Percentiles rank a stretch among this genome's conserved stretches.
These are phyloP conservation scores for Lachancea lanzarotensis DNA, from an alignment of 805 yeast species.

Conservation along the genomic window DNA sequence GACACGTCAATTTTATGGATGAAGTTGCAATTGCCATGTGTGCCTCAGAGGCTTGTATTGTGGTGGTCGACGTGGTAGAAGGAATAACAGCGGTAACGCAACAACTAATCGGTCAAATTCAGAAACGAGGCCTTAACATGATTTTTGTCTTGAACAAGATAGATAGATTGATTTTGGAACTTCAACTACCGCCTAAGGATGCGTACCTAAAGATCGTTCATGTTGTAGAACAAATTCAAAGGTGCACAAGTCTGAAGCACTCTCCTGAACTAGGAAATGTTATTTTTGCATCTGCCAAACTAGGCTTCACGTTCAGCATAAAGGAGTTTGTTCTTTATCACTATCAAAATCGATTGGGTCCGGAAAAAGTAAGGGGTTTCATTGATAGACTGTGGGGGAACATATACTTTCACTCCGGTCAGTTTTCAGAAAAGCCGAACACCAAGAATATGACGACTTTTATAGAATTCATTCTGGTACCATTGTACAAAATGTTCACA, in stretches of 20 bases:
- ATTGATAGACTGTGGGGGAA: conserved; percentile 72
- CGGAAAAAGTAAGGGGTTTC: conserved; percentile 37
- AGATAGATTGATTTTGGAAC: conserved; percentile 78
- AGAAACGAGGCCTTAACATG: conserved; percentile 46
- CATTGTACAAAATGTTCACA: conserved; percentile 70
- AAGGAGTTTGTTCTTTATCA: conserved; percentile 55
- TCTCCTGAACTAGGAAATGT: conserved; percentile 66
- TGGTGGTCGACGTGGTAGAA: conserved; percentile 81
- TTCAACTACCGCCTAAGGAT: conserved; percentile 67
- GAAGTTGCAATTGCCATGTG: conserved; percentile 56
- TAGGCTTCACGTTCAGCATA: conserved; percentile 60
- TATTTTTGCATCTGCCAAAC: conserved; percentile 62
- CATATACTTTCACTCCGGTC: conserved; percentile 41
- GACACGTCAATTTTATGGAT: conserved; percentile 79
- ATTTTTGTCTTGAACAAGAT: conserved; percentile 68
- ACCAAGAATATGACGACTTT: conserved; percentile 39
- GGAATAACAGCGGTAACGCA: conserved; percentile 63
- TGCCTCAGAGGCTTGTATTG: conserved; percentile 56
- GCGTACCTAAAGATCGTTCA: conserved; percentile 61
- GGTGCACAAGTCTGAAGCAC: conserved; percentile 37
- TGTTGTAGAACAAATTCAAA: conserved; percentile 59
- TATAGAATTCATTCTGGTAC: conserved; percentile 61
- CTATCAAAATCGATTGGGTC: conserved; percentile 32
- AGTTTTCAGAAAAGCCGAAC: conserved; percentile 37
- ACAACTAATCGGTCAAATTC: conserved; percentile 45